These are phyloP conservation scores for Penicillium cataractarum DNA, from an alignment of 495 filamentous ascomycete species.

Conservation along the genomic window DNA sequence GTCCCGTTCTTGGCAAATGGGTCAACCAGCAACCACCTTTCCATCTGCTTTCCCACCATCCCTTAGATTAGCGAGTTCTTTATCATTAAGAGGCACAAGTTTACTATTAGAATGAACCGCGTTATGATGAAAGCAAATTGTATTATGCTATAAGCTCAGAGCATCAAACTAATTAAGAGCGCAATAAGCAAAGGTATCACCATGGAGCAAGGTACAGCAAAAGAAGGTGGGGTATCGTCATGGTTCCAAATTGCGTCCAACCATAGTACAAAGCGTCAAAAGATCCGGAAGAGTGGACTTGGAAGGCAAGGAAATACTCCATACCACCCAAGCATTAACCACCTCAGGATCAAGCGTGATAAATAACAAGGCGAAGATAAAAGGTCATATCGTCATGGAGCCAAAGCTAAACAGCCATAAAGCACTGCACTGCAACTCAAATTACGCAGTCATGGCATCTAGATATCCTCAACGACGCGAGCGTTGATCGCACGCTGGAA, in stretches of 20 bases:
- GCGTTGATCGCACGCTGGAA: constrained; percentile 87
- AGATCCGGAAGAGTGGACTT: neutral
- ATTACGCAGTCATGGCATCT: constrained; percentile 4
- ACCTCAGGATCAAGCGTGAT: constrained; percentile 14
- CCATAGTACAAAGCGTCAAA: constrained; percentile 22
- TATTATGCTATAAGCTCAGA: constrained; percentile 1
- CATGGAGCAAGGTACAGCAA: constrained; percentile 7
- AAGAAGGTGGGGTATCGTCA: constrained; percentile 48
- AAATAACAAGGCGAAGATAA: constrained; percentile 24
- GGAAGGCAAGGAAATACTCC: neutral
- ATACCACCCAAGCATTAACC: neutral
- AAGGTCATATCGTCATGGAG: constrained; percentile 25
- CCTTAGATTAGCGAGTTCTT: neutral
- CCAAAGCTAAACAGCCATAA: neutral
- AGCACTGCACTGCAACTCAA: neutral
- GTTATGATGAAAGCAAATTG: neutral
- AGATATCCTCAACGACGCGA: constrained; percentile 86
- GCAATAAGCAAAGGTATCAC: constrained; percentile 3
- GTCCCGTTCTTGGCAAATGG: neutral
- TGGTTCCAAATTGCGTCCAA: constrained; percentile 24
- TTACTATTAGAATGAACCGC: no score
- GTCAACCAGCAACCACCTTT: neutral
- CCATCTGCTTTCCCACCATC: neutral
- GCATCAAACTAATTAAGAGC: neutral
- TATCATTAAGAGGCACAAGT: no score